Percentiles rank a stretch among this genome's conserved stretches.
Conservation (phyloP, 1,139 yeast species). For the Magnusiomyces fungicola region DNA sequence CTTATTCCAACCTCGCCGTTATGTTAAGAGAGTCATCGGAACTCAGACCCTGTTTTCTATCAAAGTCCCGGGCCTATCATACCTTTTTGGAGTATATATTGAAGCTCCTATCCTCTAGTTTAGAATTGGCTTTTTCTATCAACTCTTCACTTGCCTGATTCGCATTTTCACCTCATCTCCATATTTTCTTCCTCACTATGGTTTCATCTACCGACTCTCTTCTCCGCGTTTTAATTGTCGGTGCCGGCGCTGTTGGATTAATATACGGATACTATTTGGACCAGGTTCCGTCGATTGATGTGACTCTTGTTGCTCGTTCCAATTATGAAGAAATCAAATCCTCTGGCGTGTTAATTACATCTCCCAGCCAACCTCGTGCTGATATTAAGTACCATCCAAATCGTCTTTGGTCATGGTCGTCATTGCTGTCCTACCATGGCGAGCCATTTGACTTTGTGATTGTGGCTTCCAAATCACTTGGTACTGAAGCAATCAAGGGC, state of each 20-base stretch:
- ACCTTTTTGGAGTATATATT: too few relatives aligned
- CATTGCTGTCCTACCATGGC: constrained; percentile 13
- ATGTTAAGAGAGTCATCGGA: too few relatives aligned
- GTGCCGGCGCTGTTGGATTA: constrained; percentile 24
- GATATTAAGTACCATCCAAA: constrained; percentile 6
- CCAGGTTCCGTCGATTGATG: constrained; percentile 11
- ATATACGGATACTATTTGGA: constrained; percentile 15
- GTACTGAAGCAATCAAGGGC: constrained; percentile 16
- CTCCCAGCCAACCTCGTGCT: constrained; percentile 3
- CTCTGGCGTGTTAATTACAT: constrained; percentile 13
- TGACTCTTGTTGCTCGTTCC: constrained; percentile 20
- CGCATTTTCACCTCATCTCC: too few relatives aligned
- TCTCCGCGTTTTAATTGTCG: constrained; percentile 16
- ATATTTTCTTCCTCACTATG: too few relatives aligned
- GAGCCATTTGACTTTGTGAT: constrained; percentile 21
- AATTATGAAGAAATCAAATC: constrained; percentile 17
- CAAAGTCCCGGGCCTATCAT: too few relatives aligned
- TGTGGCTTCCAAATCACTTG: constrained; percentile 19
- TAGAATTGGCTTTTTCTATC: too few relatives aligned
- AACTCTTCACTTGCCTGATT: too few relatives aligned
- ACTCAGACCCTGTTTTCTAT: too few relatives aligned
- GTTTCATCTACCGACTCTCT: too few relatives aligned
- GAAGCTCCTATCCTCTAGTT: too few relatives aligned
- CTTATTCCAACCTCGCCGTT: too few relatives aligned
- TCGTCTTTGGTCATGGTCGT: constrained; percentile 13